Evolutionary conservation across 345 rosid genomes (phyloP).

Genomic region (Theobroma cacao): DNA sequence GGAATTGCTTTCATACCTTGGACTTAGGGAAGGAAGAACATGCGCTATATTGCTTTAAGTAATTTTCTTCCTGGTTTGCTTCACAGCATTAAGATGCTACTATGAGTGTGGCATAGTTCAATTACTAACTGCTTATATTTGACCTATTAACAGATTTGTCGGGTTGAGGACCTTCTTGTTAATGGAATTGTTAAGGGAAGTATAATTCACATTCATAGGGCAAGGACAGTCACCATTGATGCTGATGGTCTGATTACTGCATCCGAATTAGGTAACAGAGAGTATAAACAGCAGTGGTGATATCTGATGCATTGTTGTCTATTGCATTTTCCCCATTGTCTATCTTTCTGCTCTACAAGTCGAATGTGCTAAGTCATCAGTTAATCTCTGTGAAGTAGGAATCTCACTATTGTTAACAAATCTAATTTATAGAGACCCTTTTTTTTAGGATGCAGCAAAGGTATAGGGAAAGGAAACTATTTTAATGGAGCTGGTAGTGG

Average conservation of each 20-base stretch:
- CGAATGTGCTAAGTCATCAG: constrained; percentile 16
- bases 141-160: constrained; percentile 63
- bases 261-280: constrained; percentile 70
- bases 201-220: constrained; percentile 91
- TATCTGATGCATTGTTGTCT: constrained; percentile 11
- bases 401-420: neutral
- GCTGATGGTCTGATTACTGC: constrained; percentile 70
- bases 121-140: neutral
- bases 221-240: constrained; percentile 73
- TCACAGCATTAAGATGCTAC: neutral
- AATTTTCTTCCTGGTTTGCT: neutral
- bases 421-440: constrained; percentile 14
- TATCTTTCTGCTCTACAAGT: constrained; percentile 9
- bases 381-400: neutral
- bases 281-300: constrained; percentile 8
- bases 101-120: neutral
- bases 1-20: neutral
- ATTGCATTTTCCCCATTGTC: constrained; percentile 10
- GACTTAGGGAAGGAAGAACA: neutral
- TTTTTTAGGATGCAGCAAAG: constrained; percentile 82
- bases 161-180: constrained; percentile 94
- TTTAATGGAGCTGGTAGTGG: constrained; percentile 93
- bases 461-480: constrained; percentile 83
- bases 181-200: constrained; percentile 85
- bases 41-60: neutral